Percentiles rank a stretch among this genome's conserved stretches.
Conservation (phyloP, 2,329 filamentous ascomycete species). For the Colletotrichum lupini region DNA sequence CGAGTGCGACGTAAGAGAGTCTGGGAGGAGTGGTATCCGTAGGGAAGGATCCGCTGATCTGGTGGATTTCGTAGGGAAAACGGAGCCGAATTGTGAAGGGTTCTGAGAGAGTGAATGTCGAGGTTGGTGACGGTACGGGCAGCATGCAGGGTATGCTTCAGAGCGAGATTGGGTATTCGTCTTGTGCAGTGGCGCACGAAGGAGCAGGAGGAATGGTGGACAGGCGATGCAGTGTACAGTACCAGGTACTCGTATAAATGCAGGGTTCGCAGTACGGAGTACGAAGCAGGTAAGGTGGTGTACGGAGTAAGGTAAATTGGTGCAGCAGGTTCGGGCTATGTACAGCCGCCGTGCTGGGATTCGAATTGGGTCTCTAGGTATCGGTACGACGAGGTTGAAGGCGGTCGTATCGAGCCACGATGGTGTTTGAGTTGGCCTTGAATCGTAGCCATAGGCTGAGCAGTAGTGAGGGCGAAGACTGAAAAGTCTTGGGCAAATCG, state of each 20-base stretch:
- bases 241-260: slow-evolving; percentile 28
- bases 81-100: slow-evolving; percentile 6
- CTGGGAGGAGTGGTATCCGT: not conserved
- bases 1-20: not conserved
- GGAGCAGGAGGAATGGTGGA: not conserved
- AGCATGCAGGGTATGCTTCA: slow-evolving; percentile 14
- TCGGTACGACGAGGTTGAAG: not conserved
- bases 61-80: slow-evolving; percentile 9
- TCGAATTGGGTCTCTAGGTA: not conserved
- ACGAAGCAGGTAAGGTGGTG: too few species aligned
- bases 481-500: not conserved
- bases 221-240: slow-evolving; percentile 6
- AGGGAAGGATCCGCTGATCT: slow-evolving; percentile 11
- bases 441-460: slow-evolving; percentile 11
- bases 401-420: slow-evolving; percentile 5
- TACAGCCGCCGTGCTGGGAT: slow-evolving; percentile 13
- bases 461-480: not conserved
- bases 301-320: not conserved
- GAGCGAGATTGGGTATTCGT: slow-evolving; percentile 22
- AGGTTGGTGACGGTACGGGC: not conserved
- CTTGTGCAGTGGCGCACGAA: slow-evolving; percentile 19
- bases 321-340: slow-evolving; percentile 23
- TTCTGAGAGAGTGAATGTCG: not conserved
- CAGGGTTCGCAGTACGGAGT: slow-evolving; percentile 15
- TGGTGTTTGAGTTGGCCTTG: slow-evolving; percentile 1